These are phyloP conservation scores for Exophiala sideris DNA, from an alignment of 2,329 filamentous ascomycete species.

Conservation along the genomic window DNA sequence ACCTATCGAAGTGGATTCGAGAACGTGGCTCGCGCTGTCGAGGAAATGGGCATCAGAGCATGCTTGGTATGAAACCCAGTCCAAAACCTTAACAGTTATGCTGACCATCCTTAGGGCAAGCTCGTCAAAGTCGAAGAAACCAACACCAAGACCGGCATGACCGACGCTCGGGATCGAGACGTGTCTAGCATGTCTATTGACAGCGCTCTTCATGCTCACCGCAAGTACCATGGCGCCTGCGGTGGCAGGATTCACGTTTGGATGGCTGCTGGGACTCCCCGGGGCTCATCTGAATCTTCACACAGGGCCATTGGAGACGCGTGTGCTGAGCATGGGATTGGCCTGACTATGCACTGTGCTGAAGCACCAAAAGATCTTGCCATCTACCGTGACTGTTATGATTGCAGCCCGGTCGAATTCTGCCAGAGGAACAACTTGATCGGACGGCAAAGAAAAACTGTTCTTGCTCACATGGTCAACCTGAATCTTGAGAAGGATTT, in stretches of 20 bases:
- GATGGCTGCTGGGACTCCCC: constrained; percentile 48
- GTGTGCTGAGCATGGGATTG: constrained; percentile 40
- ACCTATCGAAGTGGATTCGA: constrained; percentile 31
- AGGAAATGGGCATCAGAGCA: constrained; percentile 35
- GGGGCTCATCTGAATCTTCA: constrained; percentile 40
- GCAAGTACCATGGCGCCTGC: constrained; percentile 29
- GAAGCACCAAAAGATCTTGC: constrained; percentile 35
- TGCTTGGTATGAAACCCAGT: constrained; percentile 27
- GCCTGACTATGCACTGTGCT: constrained; percentile 48
- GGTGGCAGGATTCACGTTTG: constrained; percentile 47
- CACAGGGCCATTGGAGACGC: constrained; percentile 43
- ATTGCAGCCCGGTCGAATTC: constrained; percentile 41
- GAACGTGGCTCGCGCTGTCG: constrained; percentile 31
- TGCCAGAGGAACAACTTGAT: constrained; percentile 37
- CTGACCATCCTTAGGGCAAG: constrained; percentile 13
- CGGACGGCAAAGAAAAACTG: constrained; percentile 35
- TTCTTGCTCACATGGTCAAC: constrained; percentile 54
- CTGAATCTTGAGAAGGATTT: constrained; percentile 44
- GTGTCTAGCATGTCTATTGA: constrained; percentile 31
- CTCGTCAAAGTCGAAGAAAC: constrained; percentile 21
- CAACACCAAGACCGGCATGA: constrained; percentile 16
- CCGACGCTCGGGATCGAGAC: constrained; percentile 31
- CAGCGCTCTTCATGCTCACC: constrained; percentile 26
- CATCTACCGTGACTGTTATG: constrained; percentile 30
- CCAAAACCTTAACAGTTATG: neutral